Evolutionary conservation across 257 asterid species (phyloP).

Genomic region (Fraxinus pennsylvanica): DNA sequence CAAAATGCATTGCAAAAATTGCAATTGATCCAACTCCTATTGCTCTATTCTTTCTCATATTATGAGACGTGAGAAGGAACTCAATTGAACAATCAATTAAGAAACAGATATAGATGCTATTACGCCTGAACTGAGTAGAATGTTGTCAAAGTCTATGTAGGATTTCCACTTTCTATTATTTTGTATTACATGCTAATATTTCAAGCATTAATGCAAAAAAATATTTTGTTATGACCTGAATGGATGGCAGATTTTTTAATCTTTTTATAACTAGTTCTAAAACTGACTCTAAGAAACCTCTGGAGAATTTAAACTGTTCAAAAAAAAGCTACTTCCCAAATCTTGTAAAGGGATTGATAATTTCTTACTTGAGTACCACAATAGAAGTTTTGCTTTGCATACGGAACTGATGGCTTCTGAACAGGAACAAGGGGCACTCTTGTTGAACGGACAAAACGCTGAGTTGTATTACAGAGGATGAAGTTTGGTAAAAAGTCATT

Average conservation of each 20-base stretch:
- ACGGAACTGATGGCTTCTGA: conserved; percentile 92
- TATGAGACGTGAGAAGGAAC: neutral
- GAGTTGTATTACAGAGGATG: conserved; percentile 95
- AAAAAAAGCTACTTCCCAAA: neutral
- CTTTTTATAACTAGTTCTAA: neutral
- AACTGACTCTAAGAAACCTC: neutral
- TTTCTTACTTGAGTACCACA: conserved; percentile 93
- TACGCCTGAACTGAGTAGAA: neutral
- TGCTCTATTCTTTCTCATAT: neutral
- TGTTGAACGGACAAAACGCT: conserved; percentile 91
- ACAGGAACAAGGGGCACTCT: conserved; percentile 69
- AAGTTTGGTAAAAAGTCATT: conserved; percentile 93
- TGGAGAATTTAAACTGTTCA: too few species aligned
- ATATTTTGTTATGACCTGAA: neutral
- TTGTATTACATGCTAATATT: neutral
- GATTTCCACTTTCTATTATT: neutral
- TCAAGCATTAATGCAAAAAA: neutral
- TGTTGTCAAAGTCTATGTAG: neutral
- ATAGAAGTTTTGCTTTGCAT: conserved; percentile 86
- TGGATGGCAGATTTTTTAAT: neutral
- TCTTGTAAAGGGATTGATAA: conserved; percentile 5
- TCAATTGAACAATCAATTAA: neutral
- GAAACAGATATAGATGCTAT: neutral
- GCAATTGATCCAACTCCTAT: neutral
- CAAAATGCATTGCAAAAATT: neutral